phyloP scores from a whole-genome alignment of 257 asterid species.

The Coffea eugenioides region DNA sequence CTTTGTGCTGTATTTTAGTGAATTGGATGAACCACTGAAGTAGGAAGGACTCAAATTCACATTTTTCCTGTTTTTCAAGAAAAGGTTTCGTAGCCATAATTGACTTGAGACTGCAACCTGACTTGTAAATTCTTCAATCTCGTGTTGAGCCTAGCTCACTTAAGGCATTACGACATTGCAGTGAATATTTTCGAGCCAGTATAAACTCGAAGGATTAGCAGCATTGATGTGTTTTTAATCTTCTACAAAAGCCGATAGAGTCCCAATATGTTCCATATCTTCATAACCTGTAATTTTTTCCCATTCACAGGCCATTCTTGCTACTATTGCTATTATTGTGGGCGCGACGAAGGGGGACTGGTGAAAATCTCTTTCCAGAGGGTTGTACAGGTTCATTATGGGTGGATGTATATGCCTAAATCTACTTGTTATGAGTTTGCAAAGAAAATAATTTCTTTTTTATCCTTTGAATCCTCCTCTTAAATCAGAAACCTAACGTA shows the following conservation, averaged over 20 bases:
- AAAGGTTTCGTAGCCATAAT: not conserved
- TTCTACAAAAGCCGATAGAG: not conserved
- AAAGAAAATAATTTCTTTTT: not conserved
- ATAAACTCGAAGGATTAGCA: not conserved
- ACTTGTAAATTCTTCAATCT: not conserved
- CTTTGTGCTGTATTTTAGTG: not conserved
- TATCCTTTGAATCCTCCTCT: not conserved
- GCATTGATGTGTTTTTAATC: not conserved
- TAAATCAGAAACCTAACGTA: not conserved
- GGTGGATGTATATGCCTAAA: not conserved
- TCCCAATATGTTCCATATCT: too few species aligned
- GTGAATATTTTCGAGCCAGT: not conserved
- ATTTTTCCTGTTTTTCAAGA: not conserved
- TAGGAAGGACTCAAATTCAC: not conserved
- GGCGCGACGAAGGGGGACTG: conserved; percentile 55
- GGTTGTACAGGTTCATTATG: conserved; percentile 17
- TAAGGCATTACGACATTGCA: not conserved
- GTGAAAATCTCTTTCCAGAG: conserved; percentile 7
- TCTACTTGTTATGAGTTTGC: not conserved
- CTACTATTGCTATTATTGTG: conserved; percentile 52
- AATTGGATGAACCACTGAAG: not conserved
- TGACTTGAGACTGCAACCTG: not conserved
- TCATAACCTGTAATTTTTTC: not conserved
- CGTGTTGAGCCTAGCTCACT: not conserved
- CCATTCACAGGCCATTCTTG: conserved; percentile 63